Percentiles rank a stretch among this genome's conserved stretches.
Conservation (phyloP, 805 yeast genomes). For the Yamadazyma philogaea region DNA sequence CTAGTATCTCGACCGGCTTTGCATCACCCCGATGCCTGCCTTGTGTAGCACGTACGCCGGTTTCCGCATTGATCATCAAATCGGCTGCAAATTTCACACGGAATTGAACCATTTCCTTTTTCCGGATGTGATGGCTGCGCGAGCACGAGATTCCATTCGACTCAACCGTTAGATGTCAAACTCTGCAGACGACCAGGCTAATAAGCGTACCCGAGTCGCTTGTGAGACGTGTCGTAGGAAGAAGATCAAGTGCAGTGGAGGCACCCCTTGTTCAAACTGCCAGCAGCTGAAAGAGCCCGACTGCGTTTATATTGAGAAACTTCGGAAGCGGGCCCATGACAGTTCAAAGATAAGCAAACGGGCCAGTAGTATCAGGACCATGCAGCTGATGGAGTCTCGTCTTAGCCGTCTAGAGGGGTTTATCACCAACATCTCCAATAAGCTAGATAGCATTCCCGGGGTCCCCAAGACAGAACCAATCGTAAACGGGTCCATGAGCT, state of each 20-base stretch:
- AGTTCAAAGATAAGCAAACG: constrained; percentile 3
- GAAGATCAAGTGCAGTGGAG: constrained; percentile 34
- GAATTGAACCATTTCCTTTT: too few relatives aligned
- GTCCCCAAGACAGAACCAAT: background rate
- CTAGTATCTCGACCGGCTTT: too few relatives aligned
- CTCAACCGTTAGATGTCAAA: constrained; percentile 1
- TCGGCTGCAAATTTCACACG: too few relatives aligned
- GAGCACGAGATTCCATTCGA: background rate
- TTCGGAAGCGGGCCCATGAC: constrained; percentile 6
- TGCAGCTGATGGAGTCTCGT: constrained; percentile 19
- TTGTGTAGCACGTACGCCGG: too few relatives aligned
- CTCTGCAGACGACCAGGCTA: constrained; percentile 3
- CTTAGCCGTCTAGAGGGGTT: constrained; percentile 22
- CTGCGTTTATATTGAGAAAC: constrained; percentile 25
- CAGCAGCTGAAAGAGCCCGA: constrained; percentile 16
- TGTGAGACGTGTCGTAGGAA: constrained; percentile 32
- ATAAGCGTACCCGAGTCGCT: constrained; percentile 25
- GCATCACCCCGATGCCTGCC: too few relatives aligned
- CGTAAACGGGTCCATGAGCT: background rate
- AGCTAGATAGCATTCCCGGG: constrained; percentile 15
- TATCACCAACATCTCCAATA: constrained; percentile 18
- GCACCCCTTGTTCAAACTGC: constrained; percentile 29
- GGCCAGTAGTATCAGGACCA: constrained; percentile 11
- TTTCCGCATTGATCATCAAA: too few relatives aligned
- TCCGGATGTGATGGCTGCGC: background rate